Base-by-base conservation (phyloP, 805 yeast species). In the Suhomyces sp. region DNA sequence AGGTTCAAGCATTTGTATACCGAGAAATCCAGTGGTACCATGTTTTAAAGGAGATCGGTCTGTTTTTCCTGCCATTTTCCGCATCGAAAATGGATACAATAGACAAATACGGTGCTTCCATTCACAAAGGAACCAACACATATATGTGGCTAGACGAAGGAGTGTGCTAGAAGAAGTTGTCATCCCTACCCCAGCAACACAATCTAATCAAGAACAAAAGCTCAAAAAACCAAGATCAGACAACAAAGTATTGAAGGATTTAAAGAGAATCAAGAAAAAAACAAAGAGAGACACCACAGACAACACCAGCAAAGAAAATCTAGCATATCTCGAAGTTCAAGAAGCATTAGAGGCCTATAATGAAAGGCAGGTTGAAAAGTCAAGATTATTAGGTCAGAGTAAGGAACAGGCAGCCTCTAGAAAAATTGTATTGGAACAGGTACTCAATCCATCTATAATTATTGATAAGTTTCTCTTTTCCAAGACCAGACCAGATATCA, bases 261-360 rank as follows among this genome's bases (percentile, higher is more conserved):
- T 43, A 24, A 31, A 37, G 20, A 36, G 26, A 14, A 33, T 44
- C n/a, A 34, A 33, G 7, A 47, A 36, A 31, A 60, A 46, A 38
- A 54, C 59, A 2, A 62, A 60, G 38, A 36, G 61, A 34, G 69
- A 62, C 17, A 51, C 67, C 2, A 32, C 36, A 2, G 70, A 63
- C 38, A 25, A 15, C 9, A 57, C 65, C 1, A 51, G 60, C 8
- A 49, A 54, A 13, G 56, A 50, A n/a, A 39, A 38, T 19, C 44
- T 63, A 7, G 36, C 53, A 9, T 39, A 36, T 11, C 48, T 45
- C 20, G 71, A 65, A 31, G 42, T 63, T 3, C 25, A 38, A 12
- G 52, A 52, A 9, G 48, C 56, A 8, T 32, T 65, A 19, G 20
- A 21, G 13, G 13, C 17, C 5, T 33, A 15, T 19, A 34, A 30